Base-by-base conservation (phyloP, 176 grass and related monocot species). In the Aegilops speltoides region DNA sequence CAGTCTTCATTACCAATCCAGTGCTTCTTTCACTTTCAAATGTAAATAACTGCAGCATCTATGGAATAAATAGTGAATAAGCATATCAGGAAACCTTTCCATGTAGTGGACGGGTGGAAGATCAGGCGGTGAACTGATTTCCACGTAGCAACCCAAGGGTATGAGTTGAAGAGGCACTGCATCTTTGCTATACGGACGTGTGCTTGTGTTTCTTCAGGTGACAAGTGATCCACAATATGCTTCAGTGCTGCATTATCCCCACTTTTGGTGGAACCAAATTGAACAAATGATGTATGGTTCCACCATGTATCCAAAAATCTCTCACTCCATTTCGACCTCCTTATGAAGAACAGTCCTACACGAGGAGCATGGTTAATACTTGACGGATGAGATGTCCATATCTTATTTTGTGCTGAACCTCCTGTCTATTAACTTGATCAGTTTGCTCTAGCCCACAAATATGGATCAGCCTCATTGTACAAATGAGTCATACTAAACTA, bases 131-230 rank as follows among this genome's bases (percentile, higher is more conserved):
- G 56, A 25, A 88, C 19, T 25, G 88, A 89, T 50, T 94, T 98
- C 82, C 76, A 75, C 0, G 86, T 88, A 11, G 85, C 90, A 2
- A 70, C 69, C 93, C 96, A 98, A 29, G 93, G 93, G n/a, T 98
- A 98, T 6, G 93, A 98, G 80, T 98, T 98, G 67, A 98, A 98
- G 17, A 94, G 86, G 76, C 93, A 98, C 63, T 98, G 96, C 92
- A 92, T 91, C 28, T 89, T 83, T 36, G 93, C 87, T 77, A 92
- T 85, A 3, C 79, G 79, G 15, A 98, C 82, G 33, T 98, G 92
- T 2, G 61, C 86, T 80, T 43, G 79, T 46, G 70, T 77, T 86
- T 98, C 96, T 75, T 91, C 82, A 57, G 34, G 15, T 11, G 96
- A 79, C 33, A 98, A 88, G 16, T 77, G 43, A 46, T 80, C 65